Base-by-base conservation (phyloP, 352 stramenopile genomes). In the Globisporangium solare region DNA sequence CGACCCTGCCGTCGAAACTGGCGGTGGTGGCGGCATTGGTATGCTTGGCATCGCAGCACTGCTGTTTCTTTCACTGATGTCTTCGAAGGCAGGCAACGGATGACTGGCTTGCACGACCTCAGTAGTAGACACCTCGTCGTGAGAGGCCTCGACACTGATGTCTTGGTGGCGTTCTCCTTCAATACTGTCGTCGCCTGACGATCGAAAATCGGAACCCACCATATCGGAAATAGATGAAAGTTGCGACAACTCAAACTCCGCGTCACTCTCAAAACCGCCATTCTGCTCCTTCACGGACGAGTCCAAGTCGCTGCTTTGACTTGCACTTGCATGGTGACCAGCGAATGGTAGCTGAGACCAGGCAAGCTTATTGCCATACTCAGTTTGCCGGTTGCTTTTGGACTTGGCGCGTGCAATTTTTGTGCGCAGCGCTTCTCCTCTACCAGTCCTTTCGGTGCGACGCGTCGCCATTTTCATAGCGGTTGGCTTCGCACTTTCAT, bases 361-460 rank as follows among this genome's bases (percentile, higher is more conserved):
- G 27, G 27, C 27, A 35, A 35, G 27, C 10, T 35, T 35, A 35
- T 35, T 35, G 5, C 27, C 27, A 35, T 11, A 6, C 14, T 10
- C 18, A 54, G 7, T 18, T 54, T 43, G 49, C 2, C 27, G n/a
- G 12, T 47, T 20, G 15, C 4, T 27, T 35, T 27, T 18, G 21
- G 51, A 2, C 21, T 48, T 32, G 31, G 21, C 20, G 8, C 49
- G 32, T 59, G 42, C 27, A 18, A 56, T 40, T 18, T 46, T 54
- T 10, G 27, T 35, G 10, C 27, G 27, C 4, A 35, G 4, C 6
- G 27, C 27, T 10, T 35, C 27, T 10, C 27, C 27, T 35, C 27
- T 35, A 10, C 7, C 27, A 11, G 27, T 1, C 5, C 27, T 35
- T 35, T 35, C 27, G 7, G 3, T 6, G 7, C 27, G 27, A 35